These are phyloP conservation scores for Ogataea methylovora DNA, from an alignment of 805 yeast genomes.

Conservation along the genomic window DNA sequence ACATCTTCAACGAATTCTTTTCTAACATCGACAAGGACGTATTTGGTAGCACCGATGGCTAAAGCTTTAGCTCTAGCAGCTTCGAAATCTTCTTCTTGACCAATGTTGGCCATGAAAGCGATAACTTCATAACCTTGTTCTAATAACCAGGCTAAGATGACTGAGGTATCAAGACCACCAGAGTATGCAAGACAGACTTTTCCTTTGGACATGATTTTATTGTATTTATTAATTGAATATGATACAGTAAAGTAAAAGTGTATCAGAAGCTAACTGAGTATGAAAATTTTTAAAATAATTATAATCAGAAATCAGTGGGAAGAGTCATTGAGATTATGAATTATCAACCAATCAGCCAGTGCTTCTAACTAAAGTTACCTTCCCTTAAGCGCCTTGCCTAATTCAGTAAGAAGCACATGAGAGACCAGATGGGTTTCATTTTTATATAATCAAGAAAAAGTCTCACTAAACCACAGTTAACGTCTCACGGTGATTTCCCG, in stretches of 20 bases:
- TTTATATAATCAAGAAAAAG: too few relatives aligned
- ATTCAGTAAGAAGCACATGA: too few relatives aligned
- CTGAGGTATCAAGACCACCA: slow-evolving; percentile 98
- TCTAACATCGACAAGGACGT: slow-evolving; percentile 90
- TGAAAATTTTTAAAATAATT: neutral
- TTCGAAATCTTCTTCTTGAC: slow-evolving; percentile 98
- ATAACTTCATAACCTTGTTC: slow-evolving; percentile 98
- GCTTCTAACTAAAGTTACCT: too few relatives aligned
- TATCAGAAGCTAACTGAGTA: neutral
- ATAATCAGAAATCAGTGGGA: too few relatives aligned
- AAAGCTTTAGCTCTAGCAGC: slow-evolving; percentile 96
- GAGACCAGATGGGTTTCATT: too few relatives aligned
- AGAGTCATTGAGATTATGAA: too few relatives aligned
- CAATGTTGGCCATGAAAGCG: slow-evolving; percentile 97
- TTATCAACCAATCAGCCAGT: too few relatives aligned
- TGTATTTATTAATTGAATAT: neutral
- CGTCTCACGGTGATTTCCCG: too few relatives aligned
- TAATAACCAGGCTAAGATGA: slow-evolving; percentile 95
- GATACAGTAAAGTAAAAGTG: neutral
- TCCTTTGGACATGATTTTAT: slow-evolving; percentile 76
- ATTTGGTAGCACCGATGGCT: slow-evolving; percentile 95
- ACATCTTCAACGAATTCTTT: slow-evolving; percentile 90
- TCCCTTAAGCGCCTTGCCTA: too few relatives aligned
- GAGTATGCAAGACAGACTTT: slow-evolving; percentile 99
- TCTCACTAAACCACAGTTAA: too few relatives aligned